Percentiles rank a stretch among this genome's conserved stretches.
Conservation (phyloP, 2,329 filamentous ascomycete genomes). For the Fusarium cyanostomum region DNA sequence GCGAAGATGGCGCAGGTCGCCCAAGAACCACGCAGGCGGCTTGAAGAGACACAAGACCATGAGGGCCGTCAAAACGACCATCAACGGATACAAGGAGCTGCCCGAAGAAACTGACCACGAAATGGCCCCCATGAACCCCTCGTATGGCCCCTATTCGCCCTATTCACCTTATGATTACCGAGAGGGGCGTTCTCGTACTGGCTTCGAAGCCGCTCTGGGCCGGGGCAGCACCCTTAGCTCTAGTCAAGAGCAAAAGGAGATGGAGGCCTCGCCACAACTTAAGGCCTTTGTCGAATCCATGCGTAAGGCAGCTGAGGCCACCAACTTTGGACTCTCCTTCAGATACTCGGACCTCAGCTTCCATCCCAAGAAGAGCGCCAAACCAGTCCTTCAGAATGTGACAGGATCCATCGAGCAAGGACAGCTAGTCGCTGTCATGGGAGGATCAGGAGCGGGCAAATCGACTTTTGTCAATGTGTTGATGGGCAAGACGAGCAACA, state of each 20-base stretch:
- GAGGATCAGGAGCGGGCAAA: slow-evolving; percentile 67
- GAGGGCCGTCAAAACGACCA: slow-evolving; percentile 43
- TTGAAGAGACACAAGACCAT: slow-evolving; percentile 39
- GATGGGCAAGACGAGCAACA: slow-evolving; percentile 66
- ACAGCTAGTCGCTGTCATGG: slow-evolving; percentile 67
- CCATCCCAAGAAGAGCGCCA: slow-evolving; percentile 55
- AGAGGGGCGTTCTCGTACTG: slow-evolving; percentile 38
- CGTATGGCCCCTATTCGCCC: slow-evolving; percentile 35
- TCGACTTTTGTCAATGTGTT: slow-evolving; percentile 68
- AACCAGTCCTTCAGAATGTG: slow-evolving; percentile 61
- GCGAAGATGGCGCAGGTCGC: slow-evolving; percentile 26
- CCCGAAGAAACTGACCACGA: slow-evolving; percentile 49
- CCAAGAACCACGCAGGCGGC: slow-evolving; percentile 18
- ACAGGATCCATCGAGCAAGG: slow-evolving; percentile 64
- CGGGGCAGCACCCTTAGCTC: slow-evolving; percentile 45
- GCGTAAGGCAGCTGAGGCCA: slow-evolving; percentile 59
- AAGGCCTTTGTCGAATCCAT: slow-evolving; percentile 63
- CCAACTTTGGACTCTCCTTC: slow-evolving; percentile 63
- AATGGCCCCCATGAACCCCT: slow-evolving; percentile 47
- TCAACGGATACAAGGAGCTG: slow-evolving; percentile 49
- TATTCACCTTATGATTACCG: slow-evolving; percentile 23
- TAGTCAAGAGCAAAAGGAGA: slow-evolving; percentile 23
- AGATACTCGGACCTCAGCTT: slow-evolving; percentile 61
- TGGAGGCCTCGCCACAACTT: slow-evolving; percentile 49
- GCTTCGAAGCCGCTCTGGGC: slow-evolving; percentile 52